Conservation (phyloP, 2,329 filamentous ascomycete genomes). For the Pseudogymnoascus sp. region DNA sequence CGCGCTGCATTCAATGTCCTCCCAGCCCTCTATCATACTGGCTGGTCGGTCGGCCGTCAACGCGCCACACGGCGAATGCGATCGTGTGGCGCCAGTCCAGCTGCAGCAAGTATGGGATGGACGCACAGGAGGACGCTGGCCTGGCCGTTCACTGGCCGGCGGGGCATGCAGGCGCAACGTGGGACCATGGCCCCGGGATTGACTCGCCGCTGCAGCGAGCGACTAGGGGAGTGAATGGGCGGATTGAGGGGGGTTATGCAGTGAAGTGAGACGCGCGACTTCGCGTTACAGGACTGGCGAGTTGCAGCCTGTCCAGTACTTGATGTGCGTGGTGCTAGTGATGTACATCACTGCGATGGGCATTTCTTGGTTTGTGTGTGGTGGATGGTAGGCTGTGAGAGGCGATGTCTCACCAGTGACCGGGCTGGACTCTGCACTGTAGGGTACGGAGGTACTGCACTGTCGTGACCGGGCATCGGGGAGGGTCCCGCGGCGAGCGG, state of each 20-base stretch:
- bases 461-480: not conserved
- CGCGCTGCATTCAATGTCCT: not conserved
- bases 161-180: not conserved
- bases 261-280: not conserved
- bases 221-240: not conserved
- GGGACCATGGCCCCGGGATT: not conserved
- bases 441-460: not conserved
- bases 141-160: not conserved
- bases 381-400: not conserved
- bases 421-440: not conserved
- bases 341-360: not conserved
- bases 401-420: not conserved
- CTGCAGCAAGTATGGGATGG: not conserved
- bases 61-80: not conserved
- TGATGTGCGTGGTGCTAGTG: not conserved
- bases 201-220: not conserved
- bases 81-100: not conserved
- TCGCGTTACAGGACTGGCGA: not conserved
- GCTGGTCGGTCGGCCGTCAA: not conserved
- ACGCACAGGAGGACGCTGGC: not conserved
- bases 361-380: not conserved
- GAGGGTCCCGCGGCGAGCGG: not conserved
- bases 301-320: not conserved
- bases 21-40: not conserved
- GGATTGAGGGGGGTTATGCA: not conserved